Conservation (phyloP, 2,329 filamentous ascomycete genomes). For the Lachnellula suecica region DNA sequence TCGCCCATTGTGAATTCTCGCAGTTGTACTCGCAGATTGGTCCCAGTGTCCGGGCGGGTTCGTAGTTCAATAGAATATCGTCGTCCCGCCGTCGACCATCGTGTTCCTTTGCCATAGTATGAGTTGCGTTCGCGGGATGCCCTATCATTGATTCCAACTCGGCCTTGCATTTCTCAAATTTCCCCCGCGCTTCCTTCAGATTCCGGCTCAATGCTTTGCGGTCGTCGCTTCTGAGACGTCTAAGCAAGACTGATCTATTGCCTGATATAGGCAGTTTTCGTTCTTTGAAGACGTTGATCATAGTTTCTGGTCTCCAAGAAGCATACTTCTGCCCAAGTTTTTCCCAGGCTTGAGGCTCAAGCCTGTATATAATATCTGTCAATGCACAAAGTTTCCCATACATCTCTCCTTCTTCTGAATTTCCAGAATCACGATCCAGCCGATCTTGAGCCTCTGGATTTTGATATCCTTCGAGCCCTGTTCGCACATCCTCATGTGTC, state of each 20-base stretch:
- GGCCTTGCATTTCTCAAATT: background rate
- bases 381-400: background rate
- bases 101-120: background rate
- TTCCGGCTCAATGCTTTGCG: background rate
- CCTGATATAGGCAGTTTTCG: conserved; percentile 5
- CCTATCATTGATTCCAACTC: conserved; percentile 16
- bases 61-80: background rate
- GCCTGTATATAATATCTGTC: background rate
- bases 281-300: conserved; percentile 1
- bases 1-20: conserved; percentile 23
- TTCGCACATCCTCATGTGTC: conserved; percentile 4
- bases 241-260: background rate
- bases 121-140: conserved; percentile 5
- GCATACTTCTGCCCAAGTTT: conserved; percentile 1
- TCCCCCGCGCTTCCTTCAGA: background rate
- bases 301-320: background rate
- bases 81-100: background rate
- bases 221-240: conserved; percentile 7
- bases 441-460: conserved; percentile 12
- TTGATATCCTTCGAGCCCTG: conserved; percentile 13
- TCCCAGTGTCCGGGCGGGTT: background rate
- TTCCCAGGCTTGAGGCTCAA: background rate
- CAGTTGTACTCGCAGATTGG: conserved; percentile 18
- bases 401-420: background rate
- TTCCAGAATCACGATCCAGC: conserved; percentile 4